A percentile compares a stretch with the other conserved stretches of the same genome.
Evolutionary conservation across 2,329 filamentous ascomycete species (phyloP).

Genomic region (Ophiostoma himal-ulmi): DNA sequence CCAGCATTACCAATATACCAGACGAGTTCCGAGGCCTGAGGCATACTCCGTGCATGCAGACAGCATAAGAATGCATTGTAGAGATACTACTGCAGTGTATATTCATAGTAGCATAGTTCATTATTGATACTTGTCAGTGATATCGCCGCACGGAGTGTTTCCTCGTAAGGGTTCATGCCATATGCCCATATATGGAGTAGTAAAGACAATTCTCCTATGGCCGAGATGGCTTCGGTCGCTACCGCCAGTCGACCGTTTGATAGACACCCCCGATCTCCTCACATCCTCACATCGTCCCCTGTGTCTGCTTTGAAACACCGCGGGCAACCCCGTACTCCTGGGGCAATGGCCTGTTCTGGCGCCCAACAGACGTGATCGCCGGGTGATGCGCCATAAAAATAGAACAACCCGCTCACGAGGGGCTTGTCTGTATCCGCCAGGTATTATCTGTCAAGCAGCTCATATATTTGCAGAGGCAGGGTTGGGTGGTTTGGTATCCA

Average conservation of each 20-base stretch:
- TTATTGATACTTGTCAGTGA: not conserved
- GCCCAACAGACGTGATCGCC: slow-evolving; percentile 3
- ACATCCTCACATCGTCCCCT: not conserved
- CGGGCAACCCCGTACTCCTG: not conserved
- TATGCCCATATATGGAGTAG: not conserved
- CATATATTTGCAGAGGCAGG: not conserved
- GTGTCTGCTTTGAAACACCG: slow-evolving; percentile 6
- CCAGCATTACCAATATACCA: not conserved
- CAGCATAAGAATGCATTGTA: not conserved
- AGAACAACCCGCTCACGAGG: not conserved
- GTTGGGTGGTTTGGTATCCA: not conserved
- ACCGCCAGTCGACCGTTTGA: not conserved
- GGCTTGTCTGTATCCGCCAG: not conserved
- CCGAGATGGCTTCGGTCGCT: not conserved
- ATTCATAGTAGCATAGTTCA: not conserved
- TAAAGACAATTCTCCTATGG: not conserved
- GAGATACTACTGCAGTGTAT: not conserved
- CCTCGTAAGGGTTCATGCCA: not conserved
- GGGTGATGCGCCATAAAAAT: slow-evolving; percentile 8
- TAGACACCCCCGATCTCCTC: not conserved
- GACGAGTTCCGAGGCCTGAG: not conserved
- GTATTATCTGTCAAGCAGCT: not conserved
- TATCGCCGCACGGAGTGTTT: not conserved
- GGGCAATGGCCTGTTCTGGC: slow-evolving; percentile 1
- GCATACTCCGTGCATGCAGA: not conserved